phyloP scores from a whole-genome alignment of 2,329 filamentous ascomycete species.

The Lomentospora prolificans region DNA sequence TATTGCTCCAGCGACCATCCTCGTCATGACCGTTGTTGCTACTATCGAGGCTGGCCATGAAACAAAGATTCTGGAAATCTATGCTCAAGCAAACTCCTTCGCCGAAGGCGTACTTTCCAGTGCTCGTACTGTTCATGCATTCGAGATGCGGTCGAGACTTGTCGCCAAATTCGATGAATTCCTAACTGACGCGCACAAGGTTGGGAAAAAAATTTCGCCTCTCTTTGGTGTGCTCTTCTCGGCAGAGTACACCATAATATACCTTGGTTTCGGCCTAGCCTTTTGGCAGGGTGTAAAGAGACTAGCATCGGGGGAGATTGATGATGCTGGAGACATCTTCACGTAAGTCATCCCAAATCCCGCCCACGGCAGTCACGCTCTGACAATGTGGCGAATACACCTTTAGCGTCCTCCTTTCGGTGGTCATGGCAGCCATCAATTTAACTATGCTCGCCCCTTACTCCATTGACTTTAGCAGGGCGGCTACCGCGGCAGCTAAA shows the following conservation, averaged over 20 bases:
- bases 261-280: slow-evolving; percentile 35
- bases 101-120: slow-evolving; percentile 41
- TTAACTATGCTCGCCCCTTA: slow-evolving; percentile 39
- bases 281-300: slow-evolving; percentile 43
- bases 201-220: slow-evolving; percentile 33
- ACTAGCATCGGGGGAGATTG: slow-evolving; percentile 33
- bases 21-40: slow-evolving; percentile 26
- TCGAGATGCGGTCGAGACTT: slow-evolving; percentile 36
- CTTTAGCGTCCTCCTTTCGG: slow-evolving; percentile 38
- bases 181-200: slow-evolving; percentile 27
- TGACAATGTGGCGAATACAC: too few relatives aligned
- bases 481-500: slow-evolving; percentile 33
- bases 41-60: slow-evolving; percentile 3
- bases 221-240: slow-evolving; percentile 33
- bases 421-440: slow-evolving; percentile 34
- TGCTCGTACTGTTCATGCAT: slow-evolving; percentile 40
- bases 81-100: slow-evolving; percentile 33
- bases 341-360: too few relatives aligned
- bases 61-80: slow-evolving; percentile 23
- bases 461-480: slow-evolving; percentile 33
- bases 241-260: slow-evolving; percentile 36
- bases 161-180: slow-evolving; percentile 29
- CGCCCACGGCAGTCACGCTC: too few relatives aligned
- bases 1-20: slow-evolving; percentile 33
- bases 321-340: slow-evolving; percentile 33